These are phyloP conservation scores for Sporothrix sp. DNA, from an alignment of 2,329 filamentous ascomycete species.

Conservation along the genomic window DNA sequence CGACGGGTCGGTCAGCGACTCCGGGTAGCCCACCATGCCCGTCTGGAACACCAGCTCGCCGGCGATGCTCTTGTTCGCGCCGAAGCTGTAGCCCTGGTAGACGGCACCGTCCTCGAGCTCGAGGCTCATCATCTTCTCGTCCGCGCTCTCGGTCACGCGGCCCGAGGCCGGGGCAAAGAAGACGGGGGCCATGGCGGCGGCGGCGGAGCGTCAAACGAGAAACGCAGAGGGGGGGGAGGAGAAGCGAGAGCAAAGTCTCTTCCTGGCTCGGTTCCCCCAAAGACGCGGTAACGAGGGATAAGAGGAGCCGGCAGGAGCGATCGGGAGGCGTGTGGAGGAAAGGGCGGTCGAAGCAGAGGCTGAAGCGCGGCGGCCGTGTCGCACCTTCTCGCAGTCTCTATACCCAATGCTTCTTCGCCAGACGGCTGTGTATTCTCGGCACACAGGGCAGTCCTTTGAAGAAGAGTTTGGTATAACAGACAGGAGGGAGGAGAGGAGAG, in stretches of 20 bases:
- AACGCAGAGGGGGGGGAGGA: neutral
- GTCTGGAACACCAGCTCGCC: slow-evolving; percentile 99
- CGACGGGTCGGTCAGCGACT: slow-evolving; percentile 80
- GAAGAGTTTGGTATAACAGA: slow-evolving; percentile 6
- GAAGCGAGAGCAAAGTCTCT: neutral
- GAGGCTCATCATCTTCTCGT: slow-evolving; percentile 65
- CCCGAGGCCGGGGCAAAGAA: slow-evolving; percentile 50
- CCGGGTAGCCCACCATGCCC: slow-evolving; percentile 97
- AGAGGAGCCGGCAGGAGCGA: neutral
- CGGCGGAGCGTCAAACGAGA: neutral
- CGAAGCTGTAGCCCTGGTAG: slow-evolving; percentile 94
- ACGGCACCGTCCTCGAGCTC: slow-evolving; percentile 87
- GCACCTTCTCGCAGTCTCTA: slow-evolving; percentile 9
- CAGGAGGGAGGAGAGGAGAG: neutral
- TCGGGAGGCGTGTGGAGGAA: neutral
- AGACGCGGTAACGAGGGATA: slow-evolving; percentile 1
- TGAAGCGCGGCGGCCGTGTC: neutral
- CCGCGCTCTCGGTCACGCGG: slow-evolving; percentile 39
- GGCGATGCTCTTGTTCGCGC: slow-evolving; percentile 84
- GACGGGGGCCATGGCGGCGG: slow-evolving; percentile 26
- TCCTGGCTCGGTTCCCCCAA: slow-evolving; percentile 3
- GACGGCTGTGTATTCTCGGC: slow-evolving; percentile 9
- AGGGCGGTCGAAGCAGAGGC: neutral
- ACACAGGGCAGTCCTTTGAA: slow-evolving; percentile 13
- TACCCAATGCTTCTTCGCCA: slow-evolving; percentile 15